A percentile compares a stretch with the other conserved stretches of the same genome.
These are phyloP conservation scores for Logfia minima DNA, from an alignment of 129 eudicot species.

Conservation along the genomic window DNA sequence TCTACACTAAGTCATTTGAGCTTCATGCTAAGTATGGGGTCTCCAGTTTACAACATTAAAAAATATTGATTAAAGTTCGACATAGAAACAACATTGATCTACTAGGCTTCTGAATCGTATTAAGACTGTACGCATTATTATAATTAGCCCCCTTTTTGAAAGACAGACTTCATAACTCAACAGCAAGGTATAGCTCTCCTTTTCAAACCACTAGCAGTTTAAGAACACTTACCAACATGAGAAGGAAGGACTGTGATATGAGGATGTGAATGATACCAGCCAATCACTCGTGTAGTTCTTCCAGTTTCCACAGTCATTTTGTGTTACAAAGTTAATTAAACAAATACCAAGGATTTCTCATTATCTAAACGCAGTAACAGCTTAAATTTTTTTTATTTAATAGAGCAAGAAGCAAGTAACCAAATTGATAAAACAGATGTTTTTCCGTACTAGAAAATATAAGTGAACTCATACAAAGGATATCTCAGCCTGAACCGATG, in stretches of 20 bases:
- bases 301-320: constrained; percentile 85
- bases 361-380: background rate
- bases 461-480: constrained; percentile 48
- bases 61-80: no score
- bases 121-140: constrained; percentile 1
- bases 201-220: constrained; percentile 8
- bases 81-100: no score
- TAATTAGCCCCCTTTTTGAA: background rate
- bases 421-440: background rate
- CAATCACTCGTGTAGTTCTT: constrained; percentile 94
- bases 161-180: background rate
- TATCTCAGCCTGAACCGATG: constrained; percentile 97
- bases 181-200: constrained; percentile 4
- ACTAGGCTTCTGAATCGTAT: background rate
- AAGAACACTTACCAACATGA: constrained; percentile 83
- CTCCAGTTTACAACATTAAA: constrained; percentile 2
- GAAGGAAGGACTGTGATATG: constrained; percentile 99
- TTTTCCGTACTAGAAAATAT: background rate
- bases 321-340: constrained; percentile 70
- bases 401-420: background rate
- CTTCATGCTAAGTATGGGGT: constrained; percentile 4
- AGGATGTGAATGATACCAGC: constrained; percentile 99
- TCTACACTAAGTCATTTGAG: constrained; percentile 1
- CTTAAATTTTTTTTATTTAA: background rate
- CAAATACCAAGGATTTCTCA: constrained; percentile 22